phyloP scores from a whole-genome alignment of 345 rosid species.

The Odontarrhena argentea region DNA sequence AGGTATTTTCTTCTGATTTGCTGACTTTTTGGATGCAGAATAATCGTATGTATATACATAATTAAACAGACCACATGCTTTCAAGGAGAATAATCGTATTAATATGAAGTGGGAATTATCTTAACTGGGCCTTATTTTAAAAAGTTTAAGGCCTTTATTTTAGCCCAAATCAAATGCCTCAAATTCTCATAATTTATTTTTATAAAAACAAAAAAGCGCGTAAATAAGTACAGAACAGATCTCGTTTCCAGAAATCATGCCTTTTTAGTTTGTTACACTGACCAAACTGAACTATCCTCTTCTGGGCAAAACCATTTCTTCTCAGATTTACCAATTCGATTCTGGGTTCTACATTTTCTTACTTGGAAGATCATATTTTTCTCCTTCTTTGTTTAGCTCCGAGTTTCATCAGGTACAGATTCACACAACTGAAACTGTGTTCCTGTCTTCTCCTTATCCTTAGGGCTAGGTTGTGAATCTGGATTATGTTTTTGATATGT shows the following conservation, averaged over 20 bases:
- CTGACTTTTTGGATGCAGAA: neutral
- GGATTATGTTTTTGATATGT: neutral
- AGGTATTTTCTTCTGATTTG: conserved; percentile 12
- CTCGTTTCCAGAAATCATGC: neutral
- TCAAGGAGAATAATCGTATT: neutral
- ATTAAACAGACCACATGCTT: neutral
- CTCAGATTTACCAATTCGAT: neutral
- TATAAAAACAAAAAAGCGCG: conserved; percentile 15
- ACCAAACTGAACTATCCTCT: neutral
- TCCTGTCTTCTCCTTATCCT: neutral
- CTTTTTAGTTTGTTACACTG: neutral
- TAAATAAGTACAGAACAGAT: conserved; percentile 23
- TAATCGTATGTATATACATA: too few relatives aligned
- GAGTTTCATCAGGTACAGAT: neutral
- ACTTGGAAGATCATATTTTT: neutral
- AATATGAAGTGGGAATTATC: too few relatives aligned
- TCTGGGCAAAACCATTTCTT: neutral
- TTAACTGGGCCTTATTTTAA: neutral
- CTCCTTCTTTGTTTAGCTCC: neutral
- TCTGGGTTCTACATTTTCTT: neutral
- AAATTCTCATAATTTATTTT: neutral
- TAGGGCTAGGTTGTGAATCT: neutral
- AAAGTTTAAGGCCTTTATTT: neutral
- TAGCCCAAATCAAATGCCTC: neutral
- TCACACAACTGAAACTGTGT: neutral